phyloP scores from a whole-genome alignment of 352 stramenopile genomes.

The Pythium brachiatum region DNA sequence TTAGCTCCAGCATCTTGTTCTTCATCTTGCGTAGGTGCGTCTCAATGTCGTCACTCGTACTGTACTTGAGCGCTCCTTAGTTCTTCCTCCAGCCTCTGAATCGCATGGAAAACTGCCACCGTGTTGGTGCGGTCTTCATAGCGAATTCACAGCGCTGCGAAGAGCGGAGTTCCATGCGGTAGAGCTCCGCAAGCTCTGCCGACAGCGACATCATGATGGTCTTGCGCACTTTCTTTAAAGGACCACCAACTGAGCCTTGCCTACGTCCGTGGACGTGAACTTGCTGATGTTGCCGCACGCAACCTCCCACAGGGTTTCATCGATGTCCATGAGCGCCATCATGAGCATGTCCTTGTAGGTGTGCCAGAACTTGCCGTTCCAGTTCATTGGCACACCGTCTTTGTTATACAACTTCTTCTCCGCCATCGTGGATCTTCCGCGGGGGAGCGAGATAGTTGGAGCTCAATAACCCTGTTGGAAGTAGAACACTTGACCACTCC shows the following conservation, averaged over 20 bases:
- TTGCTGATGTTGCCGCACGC: not conserved
- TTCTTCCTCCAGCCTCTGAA: constrained; percentile 4
- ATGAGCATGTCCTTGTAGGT: not conserved
- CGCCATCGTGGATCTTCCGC: not conserved
- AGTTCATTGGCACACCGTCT: constrained; percentile 8
- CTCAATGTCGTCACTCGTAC: constrained; percentile 1
- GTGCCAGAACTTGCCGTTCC: constrained; percentile 11
- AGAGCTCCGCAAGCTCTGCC: not conserved
- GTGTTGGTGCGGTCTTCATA: constrained; percentile 1
- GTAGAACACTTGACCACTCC: not conserved
- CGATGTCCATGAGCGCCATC: constrained; percentile 5
- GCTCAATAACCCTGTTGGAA: not conserved
- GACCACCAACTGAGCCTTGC: not conserved
- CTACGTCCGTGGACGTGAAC: not conserved
- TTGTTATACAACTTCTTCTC: constrained; percentile 11
- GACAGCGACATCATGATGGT: constrained; percentile 12
- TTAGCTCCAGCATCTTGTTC: not conserved
- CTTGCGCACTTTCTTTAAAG: not conserved
- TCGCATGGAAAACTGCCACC: not conserved
- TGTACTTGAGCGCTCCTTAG: not conserved
- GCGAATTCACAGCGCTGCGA: not conserved
- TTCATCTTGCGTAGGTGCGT: not conserved
- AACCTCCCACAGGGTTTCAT: not conserved
- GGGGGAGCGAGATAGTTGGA: not conserved
- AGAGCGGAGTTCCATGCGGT: not conserved